These are phyloP conservation scores for Flaveria ramosissima DNA, from an alignment of 129 eudicot species.

Conservation along the genomic window DNA sequence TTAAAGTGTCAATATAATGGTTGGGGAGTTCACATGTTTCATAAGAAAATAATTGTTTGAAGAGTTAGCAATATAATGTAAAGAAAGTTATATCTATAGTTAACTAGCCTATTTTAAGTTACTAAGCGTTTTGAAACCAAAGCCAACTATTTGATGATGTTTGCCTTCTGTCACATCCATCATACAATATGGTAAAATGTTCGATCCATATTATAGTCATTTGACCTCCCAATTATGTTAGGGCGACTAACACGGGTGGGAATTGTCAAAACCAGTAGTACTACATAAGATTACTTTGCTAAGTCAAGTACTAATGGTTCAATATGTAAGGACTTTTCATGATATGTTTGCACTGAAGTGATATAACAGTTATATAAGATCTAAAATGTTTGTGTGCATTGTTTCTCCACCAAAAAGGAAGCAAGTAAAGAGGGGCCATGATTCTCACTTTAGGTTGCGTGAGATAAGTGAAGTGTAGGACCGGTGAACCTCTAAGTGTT, in stretches of 20 bases:
- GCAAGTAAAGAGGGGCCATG: not conserved
- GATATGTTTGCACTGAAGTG: not conserved
- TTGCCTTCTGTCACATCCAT: not conserved
- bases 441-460: not conserved
- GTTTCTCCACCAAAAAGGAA: not conserved
- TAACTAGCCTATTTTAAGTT: not conserved
- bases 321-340: not conserved
- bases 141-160: too few species aligned
- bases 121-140: not conserved
- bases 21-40: not conserved
- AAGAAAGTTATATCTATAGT: not conserved
- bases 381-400: not conserved
- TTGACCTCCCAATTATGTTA: not conserved
- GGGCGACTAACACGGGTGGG: not conserved
- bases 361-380: too few species aligned
- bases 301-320: not conserved
- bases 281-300: not conserved
- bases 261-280: not conserved
- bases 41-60: too few species aligned
- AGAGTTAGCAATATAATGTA: not conserved
- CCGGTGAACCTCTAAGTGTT: too few species aligned
- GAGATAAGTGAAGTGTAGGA: not conserved
- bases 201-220: not conserved
- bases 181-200: not conserved
- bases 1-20: not conserved